Percentiles rank a stretch among this genome's conserved stretches.
These are phyloP conservation scores for Ophiocordyceps australis DNA, from an alignment of 2,329 filamentous ascomycete genomes.

Conservation along the genomic window DNA sequence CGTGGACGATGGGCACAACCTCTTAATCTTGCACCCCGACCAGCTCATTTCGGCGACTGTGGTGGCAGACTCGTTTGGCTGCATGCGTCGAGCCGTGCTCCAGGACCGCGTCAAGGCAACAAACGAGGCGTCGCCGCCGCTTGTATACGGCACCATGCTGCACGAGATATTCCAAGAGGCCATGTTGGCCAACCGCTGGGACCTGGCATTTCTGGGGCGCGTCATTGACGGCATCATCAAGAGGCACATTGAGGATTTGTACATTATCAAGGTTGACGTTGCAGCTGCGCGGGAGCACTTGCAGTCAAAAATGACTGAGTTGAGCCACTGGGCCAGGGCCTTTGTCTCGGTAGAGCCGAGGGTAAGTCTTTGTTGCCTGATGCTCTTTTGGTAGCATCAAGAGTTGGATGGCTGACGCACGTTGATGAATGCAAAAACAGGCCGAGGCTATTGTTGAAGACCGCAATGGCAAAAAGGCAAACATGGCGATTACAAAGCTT, in stretches of 20 bases:
- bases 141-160: conserved; percentile 84
- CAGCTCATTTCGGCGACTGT: conserved; percentile 90
- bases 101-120: conserved; percentile 92
- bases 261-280: conserved; percentile 64
- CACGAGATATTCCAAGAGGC: conserved; percentile 94
- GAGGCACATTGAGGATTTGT: conserved; percentile 73
- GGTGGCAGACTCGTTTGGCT: conserved; percentile 90
- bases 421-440: no score
- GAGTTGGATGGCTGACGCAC: no score
- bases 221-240: conserved; percentile 53
- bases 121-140: conserved; percentile 56
- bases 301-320: conserved; percentile 62
- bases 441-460: conserved; percentile 59
- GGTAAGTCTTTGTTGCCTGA: no score
- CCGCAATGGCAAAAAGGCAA: conserved; percentile 55
- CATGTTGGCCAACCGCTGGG: conserved; percentile 69
- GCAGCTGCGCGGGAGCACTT: conserved; percentile 62
- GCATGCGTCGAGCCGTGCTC: conserved; percentile 75
- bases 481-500: conserved; percentile 79
- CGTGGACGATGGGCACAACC: conserved; percentile 64
- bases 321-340: conserved; percentile 66
- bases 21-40: conserved; percentile 86
- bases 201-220: conserved; percentile 42
- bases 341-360: conserved; percentile 60
- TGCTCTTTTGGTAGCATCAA: no score